These are phyloP conservation scores for Scheffersomyces coipomensis DNA, from an alignment of 805 yeast species.

Conservation along the genomic window DNA sequence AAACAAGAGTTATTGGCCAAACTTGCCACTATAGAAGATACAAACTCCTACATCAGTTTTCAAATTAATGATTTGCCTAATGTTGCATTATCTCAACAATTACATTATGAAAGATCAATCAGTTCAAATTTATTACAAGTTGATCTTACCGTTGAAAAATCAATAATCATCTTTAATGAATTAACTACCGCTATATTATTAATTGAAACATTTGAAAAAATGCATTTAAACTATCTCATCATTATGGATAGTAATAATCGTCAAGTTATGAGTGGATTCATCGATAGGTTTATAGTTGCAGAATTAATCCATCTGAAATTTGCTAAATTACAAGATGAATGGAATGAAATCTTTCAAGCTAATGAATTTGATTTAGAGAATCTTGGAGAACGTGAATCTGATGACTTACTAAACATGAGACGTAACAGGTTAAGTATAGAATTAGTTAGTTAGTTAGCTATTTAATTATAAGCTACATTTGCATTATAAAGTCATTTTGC, in stretches of 20 bases:
- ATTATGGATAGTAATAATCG: conserved; percentile 16
- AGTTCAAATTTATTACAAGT: conserved; percentile 8
- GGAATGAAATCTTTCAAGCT: conserved; percentile 3
- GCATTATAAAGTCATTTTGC: too few species aligned
- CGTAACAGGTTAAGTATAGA: conserved; percentile 27
- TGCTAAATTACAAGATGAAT: conserved; percentile 14
- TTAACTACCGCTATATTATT: conserved; percentile 28
- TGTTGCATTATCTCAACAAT: conserved; percentile 20
- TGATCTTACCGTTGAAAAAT: conserved; percentile 17
- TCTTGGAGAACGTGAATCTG: neutral
- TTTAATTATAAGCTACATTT: too few species aligned
- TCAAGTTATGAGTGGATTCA: conserved; percentile 30
- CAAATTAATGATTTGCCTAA: conserved; percentile 17
- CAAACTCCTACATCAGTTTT: conserved; percentile 14
- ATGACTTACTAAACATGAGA: conserved; percentile 6
- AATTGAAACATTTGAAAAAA: conserved; percentile 37
- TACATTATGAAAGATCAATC: conserved; percentile 18
- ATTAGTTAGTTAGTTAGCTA: conserved; percentile 23
- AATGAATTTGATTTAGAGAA: conserved; percentile 25
- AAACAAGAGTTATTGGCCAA: conserved; percentile 22
- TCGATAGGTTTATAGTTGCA: conserved; percentile 36
- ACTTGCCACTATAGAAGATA: conserved; percentile 2
- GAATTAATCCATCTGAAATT: conserved; percentile 27
- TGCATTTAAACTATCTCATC: conserved; percentile 34
- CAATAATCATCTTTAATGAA: conserved; percentile 26